A percentile compares a stretch with the other conserved stretches of the same genome.
Conservation (phyloP, 345 rosid genomes). For the Geranium rotundifolium region DNA sequence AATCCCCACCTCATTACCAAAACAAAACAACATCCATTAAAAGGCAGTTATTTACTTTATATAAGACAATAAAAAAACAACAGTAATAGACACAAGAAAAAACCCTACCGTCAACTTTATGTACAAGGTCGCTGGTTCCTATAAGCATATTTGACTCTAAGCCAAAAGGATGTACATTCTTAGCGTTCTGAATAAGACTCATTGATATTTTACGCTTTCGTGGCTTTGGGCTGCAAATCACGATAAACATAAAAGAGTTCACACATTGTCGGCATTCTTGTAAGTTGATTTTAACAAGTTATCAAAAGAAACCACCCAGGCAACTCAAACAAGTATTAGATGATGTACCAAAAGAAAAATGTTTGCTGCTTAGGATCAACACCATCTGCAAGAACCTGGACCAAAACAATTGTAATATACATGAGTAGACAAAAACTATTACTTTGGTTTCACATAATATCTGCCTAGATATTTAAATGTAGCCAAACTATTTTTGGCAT, state of each 20-base stretch:
- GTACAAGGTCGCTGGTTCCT: conserved; percentile 39
- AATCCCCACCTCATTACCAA: background rate
- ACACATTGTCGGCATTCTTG: background rate
- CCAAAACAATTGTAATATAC: conserved; percentile 13
- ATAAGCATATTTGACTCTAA: conserved; percentile 31
- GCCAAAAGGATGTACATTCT: conserved; percentile 47
- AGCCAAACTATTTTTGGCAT: background rate
- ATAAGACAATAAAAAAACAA: background rate
- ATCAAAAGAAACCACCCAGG: no score
- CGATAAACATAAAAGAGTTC: conserved; percentile 2
- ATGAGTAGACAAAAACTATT: background rate
- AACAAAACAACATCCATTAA: background rate
- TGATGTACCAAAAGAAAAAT: conserved; percentile 62
- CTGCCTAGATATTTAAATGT: background rate
- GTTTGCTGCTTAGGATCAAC: conserved; percentile 92
- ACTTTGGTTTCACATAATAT: background rate
- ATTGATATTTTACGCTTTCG: conserved; percentile 44
- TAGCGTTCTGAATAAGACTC: conserved; percentile 42
- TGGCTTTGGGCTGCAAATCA: conserved; percentile 54
- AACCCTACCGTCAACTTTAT: conserved; percentile 51
- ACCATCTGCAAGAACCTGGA: conserved; percentile 63
- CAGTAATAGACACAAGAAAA: background rate
- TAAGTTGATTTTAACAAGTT: background rate
- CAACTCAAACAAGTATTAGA: background rate
- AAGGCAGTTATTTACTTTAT: background rate